Evolutionary conservation across 805 yeast species (phyloP).

Genomic region (Saturnispora bothae): DNA sequence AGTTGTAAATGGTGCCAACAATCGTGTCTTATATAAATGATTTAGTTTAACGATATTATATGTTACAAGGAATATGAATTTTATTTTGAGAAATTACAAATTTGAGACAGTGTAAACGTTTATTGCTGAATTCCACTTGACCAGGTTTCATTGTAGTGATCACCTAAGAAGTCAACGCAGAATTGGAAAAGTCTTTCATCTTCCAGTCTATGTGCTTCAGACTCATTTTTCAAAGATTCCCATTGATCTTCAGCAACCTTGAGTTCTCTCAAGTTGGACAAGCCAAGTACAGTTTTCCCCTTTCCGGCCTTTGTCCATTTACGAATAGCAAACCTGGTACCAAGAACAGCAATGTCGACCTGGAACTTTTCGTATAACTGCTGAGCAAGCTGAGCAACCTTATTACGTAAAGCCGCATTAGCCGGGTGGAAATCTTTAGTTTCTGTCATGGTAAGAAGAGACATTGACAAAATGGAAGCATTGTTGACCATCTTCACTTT

Average conservation of each 20-base stretch:
- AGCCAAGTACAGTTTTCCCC: slow-evolving; percentile 71
- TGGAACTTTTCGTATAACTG: slow-evolving; percentile 28
- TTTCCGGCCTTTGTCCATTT: slow-evolving; percentile 36
- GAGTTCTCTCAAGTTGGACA: slow-evolving; percentile 55
- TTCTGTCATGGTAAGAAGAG: slow-evolving; percentile 55
- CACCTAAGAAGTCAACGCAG: slow-evolving; percentile 38
- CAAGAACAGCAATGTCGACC: slow-evolving; percentile 69
- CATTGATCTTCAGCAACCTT: slow-evolving; percentile 50
- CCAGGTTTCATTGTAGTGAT: slow-evolving; percentile 61
- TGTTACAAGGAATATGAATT: neutral
- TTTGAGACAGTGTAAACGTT: neutral
- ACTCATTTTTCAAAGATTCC: slow-evolving; percentile 33
- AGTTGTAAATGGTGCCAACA: slow-evolving; percentile 5
- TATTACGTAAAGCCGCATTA: slow-evolving; percentile 41
- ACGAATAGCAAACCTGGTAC: slow-evolving; percentile 64
- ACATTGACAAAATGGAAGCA: slow-evolving; percentile 86
- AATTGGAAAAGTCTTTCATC: slow-evolving; percentile 37
- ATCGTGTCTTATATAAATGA: neutral
- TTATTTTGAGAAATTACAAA: neutral
- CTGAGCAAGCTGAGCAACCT: slow-evolving; percentile 36
- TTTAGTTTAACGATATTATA: neutral
- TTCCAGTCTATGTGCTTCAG: slow-evolving; percentile 19
- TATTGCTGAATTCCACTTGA: slow-evolving; percentile 24
- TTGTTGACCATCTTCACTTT: slow-evolving; percentile 53
- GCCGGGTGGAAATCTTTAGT: slow-evolving; percentile 82